Percentiles rank a stretch among this genome's conserved stretches.
phyloP scores from a whole-genome alignment of 192 early-diverging fungal genomes.

The Backusella parvicylindrica region DNA sequence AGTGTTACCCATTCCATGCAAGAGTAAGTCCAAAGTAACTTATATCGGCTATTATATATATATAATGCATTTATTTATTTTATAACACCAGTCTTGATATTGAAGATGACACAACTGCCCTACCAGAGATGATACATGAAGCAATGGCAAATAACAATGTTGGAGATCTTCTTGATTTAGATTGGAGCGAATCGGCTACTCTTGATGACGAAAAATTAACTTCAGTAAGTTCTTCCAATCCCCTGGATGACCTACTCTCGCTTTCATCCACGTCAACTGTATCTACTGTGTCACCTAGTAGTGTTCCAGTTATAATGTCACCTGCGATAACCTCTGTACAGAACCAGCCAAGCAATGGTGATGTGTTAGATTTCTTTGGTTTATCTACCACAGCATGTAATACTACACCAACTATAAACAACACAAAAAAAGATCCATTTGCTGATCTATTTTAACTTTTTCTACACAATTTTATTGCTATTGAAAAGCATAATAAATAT shows the following conservation, averaged over 20 bases:
- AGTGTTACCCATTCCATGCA: slow-evolving; percentile 44
- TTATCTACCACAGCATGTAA: background rate
- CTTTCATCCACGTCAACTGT: slow-evolving; percentile 12
- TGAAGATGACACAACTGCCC: slow-evolving; percentile 40
- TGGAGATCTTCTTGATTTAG: slow-evolving; percentile 68
- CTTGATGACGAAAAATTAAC: background rate
- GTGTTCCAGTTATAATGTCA: slow-evolving; percentile 10
- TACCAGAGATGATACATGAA: slow-evolving; percentile 40
- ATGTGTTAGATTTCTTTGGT: slow-evolving; percentile 17
- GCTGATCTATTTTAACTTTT: slow-evolving; percentile 28
- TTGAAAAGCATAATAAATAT: too few species aligned
- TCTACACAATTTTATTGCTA: background rate
- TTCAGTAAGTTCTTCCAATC: background rate
- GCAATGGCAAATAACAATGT: slow-evolving; percentile 47
- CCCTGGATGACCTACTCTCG: slow-evolving; percentile 39
- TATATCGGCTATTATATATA: background rate
- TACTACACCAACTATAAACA: slow-evolving; percentile 18
- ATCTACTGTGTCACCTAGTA: slow-evolving; percentile 34
- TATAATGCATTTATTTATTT: slow-evolving; percentile 3
- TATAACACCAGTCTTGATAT: slow-evolving; percentile 42
- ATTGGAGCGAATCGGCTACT: slow-evolving; percentile 52
- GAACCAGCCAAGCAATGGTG: background rate
- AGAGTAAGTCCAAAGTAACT: slow-evolving; percentile 34
- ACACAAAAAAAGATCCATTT: slow-evolving; percentile 22
- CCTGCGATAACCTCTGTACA: slow-evolving; percentile 1